phyloP scores from a whole-genome alignment of 768 basidiomycete genomes.

The Fomitopsis pulvina region DNA sequence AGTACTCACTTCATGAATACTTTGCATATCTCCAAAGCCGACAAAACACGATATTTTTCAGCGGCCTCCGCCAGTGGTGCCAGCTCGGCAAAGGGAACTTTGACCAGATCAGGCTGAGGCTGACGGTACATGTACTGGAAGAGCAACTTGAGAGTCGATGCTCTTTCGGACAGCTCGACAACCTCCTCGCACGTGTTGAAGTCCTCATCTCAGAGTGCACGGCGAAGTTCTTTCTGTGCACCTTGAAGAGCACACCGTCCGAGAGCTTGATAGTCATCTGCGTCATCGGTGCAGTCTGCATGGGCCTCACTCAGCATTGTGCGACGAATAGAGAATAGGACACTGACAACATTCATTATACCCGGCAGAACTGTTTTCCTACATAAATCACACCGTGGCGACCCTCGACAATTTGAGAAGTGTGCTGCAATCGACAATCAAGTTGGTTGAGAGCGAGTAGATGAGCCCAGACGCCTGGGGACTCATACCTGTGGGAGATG shows the following conservation, averaged over 20 bases:
- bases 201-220: background rate
- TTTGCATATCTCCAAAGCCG: background rate
- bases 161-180: background rate
- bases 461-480: no score
- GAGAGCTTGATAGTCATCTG: background rate
- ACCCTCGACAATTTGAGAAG: no score
- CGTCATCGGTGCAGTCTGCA: background rate
- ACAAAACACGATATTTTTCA: background rate
- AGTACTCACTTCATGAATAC: background rate
- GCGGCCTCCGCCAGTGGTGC: background rate
- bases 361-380: no score
- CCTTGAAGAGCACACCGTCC: background rate
- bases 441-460: no score
- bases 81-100: background rate
- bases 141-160: background rate
- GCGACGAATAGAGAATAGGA: no score
- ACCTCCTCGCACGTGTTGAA: background rate
- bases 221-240: background rate
- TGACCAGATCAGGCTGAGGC: background rate
- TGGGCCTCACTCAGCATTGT: no score
- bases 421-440: no score
- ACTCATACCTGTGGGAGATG: no score
- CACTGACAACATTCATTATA: no score
- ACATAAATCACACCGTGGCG: no score
- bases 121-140: constrained; percentile 2